Conservation (phyloP, 768 basidiomycete species). For the Leucosporidium creatinivorum region DNA sequence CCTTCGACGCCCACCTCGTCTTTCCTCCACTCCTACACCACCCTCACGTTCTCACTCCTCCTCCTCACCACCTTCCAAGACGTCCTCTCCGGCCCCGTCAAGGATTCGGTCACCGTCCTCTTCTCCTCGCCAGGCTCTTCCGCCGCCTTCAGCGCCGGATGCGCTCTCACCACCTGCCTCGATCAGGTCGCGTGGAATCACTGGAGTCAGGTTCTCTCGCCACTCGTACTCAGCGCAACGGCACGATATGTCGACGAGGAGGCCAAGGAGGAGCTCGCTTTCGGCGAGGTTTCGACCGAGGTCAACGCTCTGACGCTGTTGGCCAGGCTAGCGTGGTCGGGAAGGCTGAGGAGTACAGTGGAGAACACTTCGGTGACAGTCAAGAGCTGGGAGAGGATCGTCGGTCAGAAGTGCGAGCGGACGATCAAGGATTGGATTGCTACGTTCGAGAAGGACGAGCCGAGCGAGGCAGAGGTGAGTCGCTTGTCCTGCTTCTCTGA, state of each 20-base stretch:
- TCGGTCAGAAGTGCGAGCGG: not conserved
- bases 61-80: slow-evolving; percentile 36
- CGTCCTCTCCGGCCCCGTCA: slow-evolving; percentile 38
- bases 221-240: slow-evolving; percentile 18
- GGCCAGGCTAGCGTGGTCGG: slow-evolving; percentile 39
- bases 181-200: slow-evolving; percentile 14
- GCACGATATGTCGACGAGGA: slow-evolving; percentile 26
- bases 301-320: slow-evolving; percentile 41
- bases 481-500: too few species aligned
- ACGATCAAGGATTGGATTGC: slow-evolving; percentile 6
- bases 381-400: slow-evolving; percentile 21
- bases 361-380: slow-evolving; percentile 9
- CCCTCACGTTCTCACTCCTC: slow-evolving; percentile 15
- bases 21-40: slow-evolving; percentile 16
- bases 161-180: slow-evolving; percentile 17
- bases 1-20: not conserved
- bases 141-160: slow-evolving; percentile 36
- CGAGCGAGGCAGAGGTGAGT: slow-evolving; percentile 16
- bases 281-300: slow-evolving; percentile 38
- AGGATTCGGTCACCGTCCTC: slow-evolving; percentile 40
- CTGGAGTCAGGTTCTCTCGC: slow-evolving; percentile 11
- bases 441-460: not conserved
- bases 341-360: slow-evolving; percentile 33
- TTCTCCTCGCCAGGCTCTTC: slow-evolving; percentile 38
- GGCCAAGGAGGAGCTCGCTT: slow-evolving; percentile 16